These are phyloP conservation scores for Botrytis fragariae DNA, from an alignment of 2,329 filamentous ascomycete genomes.

Conservation along the genomic window DNA sequence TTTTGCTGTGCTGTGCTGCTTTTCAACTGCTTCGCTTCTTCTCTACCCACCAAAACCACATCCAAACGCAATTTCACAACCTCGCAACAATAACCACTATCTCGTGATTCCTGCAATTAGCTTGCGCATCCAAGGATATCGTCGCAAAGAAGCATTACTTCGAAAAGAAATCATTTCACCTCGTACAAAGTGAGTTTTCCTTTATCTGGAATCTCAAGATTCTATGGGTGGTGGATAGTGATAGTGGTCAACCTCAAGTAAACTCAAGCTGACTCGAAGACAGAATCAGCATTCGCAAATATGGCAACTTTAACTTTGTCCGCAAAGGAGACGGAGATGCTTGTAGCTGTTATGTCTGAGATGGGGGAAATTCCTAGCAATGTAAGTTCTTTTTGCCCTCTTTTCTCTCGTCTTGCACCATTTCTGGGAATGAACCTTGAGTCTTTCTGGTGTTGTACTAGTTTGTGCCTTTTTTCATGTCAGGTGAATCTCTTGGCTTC, in stretches of 20 bases:
- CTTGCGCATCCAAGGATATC: not conserved
- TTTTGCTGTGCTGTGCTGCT: not conserved
- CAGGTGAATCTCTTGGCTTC: not conserved
- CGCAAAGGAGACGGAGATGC: constrained; percentile 21
- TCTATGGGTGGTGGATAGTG: not conserved
- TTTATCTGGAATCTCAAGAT: not conserved
- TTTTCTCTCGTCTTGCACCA: no score
- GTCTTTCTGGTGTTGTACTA: no score
- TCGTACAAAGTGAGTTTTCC: not conserved
- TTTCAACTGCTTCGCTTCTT: not conserved
- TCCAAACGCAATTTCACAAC: not conserved
- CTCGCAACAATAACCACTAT: not conserved
- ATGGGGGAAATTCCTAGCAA: constrained; percentile 25
- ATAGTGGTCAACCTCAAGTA: not conserved
- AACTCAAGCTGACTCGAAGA: not conserved
- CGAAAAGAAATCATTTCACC: not conserved
- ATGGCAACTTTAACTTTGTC: constrained; percentile 18
- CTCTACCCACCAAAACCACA: not conserved
- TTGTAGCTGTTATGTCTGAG: constrained; percentile 22
- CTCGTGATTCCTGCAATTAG: not conserved
- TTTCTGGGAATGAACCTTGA: not conserved
- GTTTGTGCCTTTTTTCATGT: not conserved
- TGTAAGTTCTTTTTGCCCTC: not conserved
- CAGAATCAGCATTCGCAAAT: not conserved
- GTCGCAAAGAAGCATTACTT: not conserved